Percentiles rank a stretch among this genome's conserved stretches.
Conservation (phyloP, 192 early-diverging fungal genomes). For the Coemansia aciculifera region DNA sequence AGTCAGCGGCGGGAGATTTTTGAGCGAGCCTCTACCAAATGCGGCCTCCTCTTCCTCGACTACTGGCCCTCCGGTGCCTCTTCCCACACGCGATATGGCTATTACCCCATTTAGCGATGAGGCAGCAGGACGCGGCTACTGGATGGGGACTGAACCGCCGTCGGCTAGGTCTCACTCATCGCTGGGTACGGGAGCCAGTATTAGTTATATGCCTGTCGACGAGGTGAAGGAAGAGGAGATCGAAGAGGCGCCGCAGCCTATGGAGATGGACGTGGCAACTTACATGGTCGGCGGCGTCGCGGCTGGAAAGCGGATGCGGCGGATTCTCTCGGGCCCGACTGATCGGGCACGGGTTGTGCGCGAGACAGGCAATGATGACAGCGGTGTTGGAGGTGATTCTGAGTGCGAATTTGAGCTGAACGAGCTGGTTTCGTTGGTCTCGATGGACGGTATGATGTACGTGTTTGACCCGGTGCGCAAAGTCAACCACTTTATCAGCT, state of each 20-base stretch:
- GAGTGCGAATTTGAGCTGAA: conserved; percentile 20
- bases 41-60: background rate
- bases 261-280: conserved; percentile 51
- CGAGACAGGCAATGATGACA: background rate
- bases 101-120: conserved; percentile 25
- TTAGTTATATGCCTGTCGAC: conserved; percentile 2
- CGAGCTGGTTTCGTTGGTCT: conserved; percentile 50
- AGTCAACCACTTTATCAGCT: conserved; percentile 40
- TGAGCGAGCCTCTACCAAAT: conserved; percentile 7
- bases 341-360: conserved; percentile 2
- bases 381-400: background rate
- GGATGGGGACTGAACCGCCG: conserved; percentile 24
- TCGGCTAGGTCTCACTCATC: conserved; percentile 54
- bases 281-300: conserved; percentile 52
- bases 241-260: conserved; percentile 53
- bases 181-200: conserved; percentile 35
- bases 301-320: conserved; percentile 37
- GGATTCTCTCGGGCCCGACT: conserved; percentile 18
- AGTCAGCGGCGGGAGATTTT: background rate
- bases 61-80: background rate
- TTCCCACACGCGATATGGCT: conserved; percentile 4
- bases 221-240: conserved; percentile 51
- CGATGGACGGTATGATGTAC: conserved; percentile 50
- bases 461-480: conserved; percentile 50
- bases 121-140: conserved; percentile 24